phyloP scores from a whole-genome alignment of 495 filamentous ascomycete genomes.

The Podospora australis region DNA sequence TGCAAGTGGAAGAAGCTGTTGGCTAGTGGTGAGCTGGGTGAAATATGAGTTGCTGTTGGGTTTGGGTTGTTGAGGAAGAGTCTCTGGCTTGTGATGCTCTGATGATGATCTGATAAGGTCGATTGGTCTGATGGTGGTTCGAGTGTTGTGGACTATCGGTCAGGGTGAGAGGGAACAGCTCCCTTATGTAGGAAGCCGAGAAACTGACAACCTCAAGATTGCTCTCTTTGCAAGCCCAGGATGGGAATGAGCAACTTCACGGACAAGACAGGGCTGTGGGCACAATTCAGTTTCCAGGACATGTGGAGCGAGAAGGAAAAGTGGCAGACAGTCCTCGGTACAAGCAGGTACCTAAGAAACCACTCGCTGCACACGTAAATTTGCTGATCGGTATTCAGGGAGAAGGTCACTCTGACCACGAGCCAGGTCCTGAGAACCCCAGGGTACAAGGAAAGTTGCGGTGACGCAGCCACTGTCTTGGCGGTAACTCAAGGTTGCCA shows the following conservation, averaged over 20 bases:
- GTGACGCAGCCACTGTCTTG: constrained; percentile 34
- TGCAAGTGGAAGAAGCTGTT: too few relatives aligned
- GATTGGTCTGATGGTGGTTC: constrained; percentile 27
- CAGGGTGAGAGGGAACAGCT: constrained; percentile 23
- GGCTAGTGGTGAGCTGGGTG: constrained; percentile 4
- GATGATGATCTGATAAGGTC: constrained; percentile 16
- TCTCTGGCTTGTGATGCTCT: constrained; percentile 13
- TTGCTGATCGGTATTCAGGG: constrained; percentile 9
- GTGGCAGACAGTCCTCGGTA: constrained; percentile 18
- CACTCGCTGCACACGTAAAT: constrained; percentile 1
- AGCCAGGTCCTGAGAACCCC: constrained; percentile 16
- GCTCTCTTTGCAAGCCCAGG: constrained; percentile 18
- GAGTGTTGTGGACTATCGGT: constrained; percentile 7
- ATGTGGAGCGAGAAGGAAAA: constrained; percentile 15
- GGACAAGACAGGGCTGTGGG: constrained; percentile 31
- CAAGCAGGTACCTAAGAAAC: constrained; percentile 12
- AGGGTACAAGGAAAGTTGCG: constrained; percentile 25
- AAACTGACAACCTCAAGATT: constrained; percentile 30
- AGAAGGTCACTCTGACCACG: constrained; percentile 7
- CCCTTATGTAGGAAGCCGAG: constrained; percentile 39
- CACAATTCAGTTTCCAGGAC: constrained; percentile 19
- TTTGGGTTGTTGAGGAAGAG: constrained; percentile 3
- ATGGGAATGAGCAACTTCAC: constrained; percentile 19
- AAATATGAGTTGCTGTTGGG: neutral
- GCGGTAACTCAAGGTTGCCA: constrained; percentile 19